Evolutionary conservation across 257 asterid genomes (phyloP), one percentile per base, ranked within the genome.

Genomic region (Solanum pinnatisectum): DNA sequence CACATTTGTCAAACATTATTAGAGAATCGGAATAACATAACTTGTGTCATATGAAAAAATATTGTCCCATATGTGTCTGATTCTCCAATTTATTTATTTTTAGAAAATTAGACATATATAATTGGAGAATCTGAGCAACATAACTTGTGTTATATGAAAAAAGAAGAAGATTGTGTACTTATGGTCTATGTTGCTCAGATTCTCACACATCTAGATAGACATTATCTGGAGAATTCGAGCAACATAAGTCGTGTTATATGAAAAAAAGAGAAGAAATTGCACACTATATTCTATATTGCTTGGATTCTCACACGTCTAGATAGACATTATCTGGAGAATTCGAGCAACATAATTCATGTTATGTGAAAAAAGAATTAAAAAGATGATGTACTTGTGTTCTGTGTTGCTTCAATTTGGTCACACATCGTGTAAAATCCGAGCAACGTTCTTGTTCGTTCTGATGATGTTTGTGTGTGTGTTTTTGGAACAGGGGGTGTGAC

Each of bases 401-500:
- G 15, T 30, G 77, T 70, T 70, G 77, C 39, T 67, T 5, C 0
- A 23, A 60, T 60, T 60, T 23, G 70, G 27, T 60, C 3, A 60
- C 6, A 22, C n/a, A 22, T 56, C n/a, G 5, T 7, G 11, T 56
- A 20, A 7, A 67, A 67, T 67, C 36, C 36, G 5, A 67, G 2
- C 36, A 67, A 67, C 36, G 1, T 56, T 70, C 13, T 27, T 20
- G 40, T 32, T 12, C 44, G 4, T 40, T 10, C 18, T 37, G 4
- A 84, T 86, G 65, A 18, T 56, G 65, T 56, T 56, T 59, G 8
- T 71, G 6, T 72, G 49, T 68, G 5, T 71, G 5, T 32, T 33
- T 30, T 32, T 23, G 18, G 16, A 22, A 35, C 88, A 96, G 99
- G 99, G 46, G 99, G 99, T 1, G 98, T 96, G 87, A 96, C 98